phyloP scores from a whole-genome alignment of 106 monocot genomes.

The Allium cepa region DNA sequence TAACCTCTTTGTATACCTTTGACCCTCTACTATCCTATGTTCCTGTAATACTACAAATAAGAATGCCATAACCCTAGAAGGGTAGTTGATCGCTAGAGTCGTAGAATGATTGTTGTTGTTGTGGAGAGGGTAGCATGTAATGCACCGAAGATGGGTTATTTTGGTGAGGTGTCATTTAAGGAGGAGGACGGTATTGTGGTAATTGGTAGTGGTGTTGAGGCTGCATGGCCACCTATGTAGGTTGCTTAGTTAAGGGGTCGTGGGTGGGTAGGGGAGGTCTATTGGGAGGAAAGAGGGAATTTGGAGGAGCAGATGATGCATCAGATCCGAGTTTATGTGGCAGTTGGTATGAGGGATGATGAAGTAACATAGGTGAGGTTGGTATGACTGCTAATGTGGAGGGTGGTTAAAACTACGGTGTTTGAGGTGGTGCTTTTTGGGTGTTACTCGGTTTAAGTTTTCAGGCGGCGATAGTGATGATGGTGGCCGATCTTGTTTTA shows the following conservation, averaged over 20 bases:
- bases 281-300: not conserved
- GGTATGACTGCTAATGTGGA: conserved; percentile 13
- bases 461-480: not conserved
- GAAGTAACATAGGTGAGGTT: conserved; percentile 3
- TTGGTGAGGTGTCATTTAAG: conserved; percentile 23
- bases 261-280: not conserved
- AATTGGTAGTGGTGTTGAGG: conserved; percentile 8
- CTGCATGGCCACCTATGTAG: conserved; percentile 31
- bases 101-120: conserved; percentile 15
- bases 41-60: no score
- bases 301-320: not conserved
- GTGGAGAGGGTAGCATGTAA: conserved; percentile 15
- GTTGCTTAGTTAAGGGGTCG: conserved; percentile 5
- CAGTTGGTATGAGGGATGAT: not conserved
- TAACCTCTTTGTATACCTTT: no score
- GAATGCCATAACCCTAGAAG: conserved; percentile 21
- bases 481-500: conserved; percentile 9
- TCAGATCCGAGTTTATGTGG: not conserved
- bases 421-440: not conserved
- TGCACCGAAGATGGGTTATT: conserved; percentile 27
- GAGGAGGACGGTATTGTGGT: conserved; percentile 18
- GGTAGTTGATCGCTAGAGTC: conserved; percentile 17
- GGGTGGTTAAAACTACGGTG: not conserved
- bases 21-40: no score
- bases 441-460: conserved; percentile 1